Evolutionary conservation across 768 basidiomycete genomes (phyloP).

Genomic region (Solioccasus polychromus): DNA sequence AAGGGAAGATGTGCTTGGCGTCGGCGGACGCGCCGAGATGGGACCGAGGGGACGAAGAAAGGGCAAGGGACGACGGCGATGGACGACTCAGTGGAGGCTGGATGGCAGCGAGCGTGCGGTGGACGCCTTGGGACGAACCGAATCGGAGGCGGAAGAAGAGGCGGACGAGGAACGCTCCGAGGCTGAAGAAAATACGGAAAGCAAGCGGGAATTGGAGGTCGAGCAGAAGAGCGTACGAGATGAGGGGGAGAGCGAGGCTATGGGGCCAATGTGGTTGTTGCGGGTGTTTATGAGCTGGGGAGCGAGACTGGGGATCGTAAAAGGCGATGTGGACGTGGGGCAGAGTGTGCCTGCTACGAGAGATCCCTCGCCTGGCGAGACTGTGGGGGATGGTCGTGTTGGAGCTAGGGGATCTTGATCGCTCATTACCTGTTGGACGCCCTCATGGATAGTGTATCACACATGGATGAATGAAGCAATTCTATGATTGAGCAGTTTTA

Average conservation of each 20-base stretch:
- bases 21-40: conserved; percentile 39
- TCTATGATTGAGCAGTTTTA: conserved; percentile 13
- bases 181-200: conserved; percentile 28
- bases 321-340: conserved; percentile 18
- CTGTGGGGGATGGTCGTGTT: conserved; percentile 1
- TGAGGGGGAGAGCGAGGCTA: conserved; percentile 51
- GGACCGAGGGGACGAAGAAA: conserved; percentile 28
- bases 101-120: conserved; percentile 62
- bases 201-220: conserved; percentile 26
- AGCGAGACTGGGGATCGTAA: conserved; percentile 52
- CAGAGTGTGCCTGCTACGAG: conserved; percentile 12
- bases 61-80: conserved; percentile 42
- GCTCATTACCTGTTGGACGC: conserved; percentile 6
- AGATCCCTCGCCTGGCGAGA: conserved; percentile 15
- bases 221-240: conserved; percentile 12
- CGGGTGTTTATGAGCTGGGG: conserved; percentile 78
- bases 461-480: conserved; percentile 10
- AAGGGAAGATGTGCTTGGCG: conserved; percentile 44
- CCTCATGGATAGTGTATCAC: conserved; percentile 11
- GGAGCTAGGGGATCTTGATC: conserved; percentile 14
- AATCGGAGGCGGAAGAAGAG: conserved; percentile 77
- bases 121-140: conserved; percentile 66
- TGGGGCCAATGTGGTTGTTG: conserved; percentile 76
- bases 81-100: conserved; percentile 56
- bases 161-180: conserved; percentile 30